Conservation (phyloP, 164 flowering plant genomes). For the Pachysandra terminalis region DNA sequence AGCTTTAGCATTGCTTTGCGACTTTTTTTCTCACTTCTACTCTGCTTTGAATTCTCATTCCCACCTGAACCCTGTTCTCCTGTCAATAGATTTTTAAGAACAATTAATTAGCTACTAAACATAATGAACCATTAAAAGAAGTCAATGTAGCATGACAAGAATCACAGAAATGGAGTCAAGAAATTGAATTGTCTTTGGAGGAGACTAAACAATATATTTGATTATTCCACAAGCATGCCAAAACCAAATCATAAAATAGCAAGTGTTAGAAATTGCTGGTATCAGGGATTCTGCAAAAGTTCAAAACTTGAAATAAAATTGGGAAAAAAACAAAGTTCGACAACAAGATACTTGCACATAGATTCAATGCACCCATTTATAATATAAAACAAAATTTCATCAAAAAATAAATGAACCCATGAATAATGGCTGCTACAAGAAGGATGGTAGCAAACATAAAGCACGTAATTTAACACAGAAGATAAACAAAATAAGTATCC, state of each 20-base stretch:
- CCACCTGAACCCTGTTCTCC: constrained; percentile 38
- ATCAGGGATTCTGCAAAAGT: background rate
- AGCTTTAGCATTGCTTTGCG: constrained; percentile 91
- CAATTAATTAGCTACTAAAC: no score
- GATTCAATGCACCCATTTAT: no score
- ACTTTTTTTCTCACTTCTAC: constrained; percentile 91
- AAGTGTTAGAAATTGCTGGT: no score
- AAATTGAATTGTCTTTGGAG: background rate
- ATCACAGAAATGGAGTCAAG: background rate
- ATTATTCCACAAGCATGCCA: no score
- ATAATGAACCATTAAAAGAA: background rate
- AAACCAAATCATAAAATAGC: no score
- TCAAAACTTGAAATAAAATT: no score
- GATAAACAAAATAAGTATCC: no score
- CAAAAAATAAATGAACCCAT: background rate
- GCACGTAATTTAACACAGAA: background rate
- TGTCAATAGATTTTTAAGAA: constrained; percentile 6
- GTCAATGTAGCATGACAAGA: background rate
- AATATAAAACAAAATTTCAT: no score
- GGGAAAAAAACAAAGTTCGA: no score
- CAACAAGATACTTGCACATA: no score
- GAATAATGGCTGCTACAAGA: background rate
- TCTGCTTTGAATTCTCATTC: constrained; percentile 69
- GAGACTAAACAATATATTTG: background rate
- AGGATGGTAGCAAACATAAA: background rate